Evolutionary conservation across 306 rosid genomes (phyloP), one percentile per base, ranked within the genome.

Genomic region (Quercus mongolica): DNA sequence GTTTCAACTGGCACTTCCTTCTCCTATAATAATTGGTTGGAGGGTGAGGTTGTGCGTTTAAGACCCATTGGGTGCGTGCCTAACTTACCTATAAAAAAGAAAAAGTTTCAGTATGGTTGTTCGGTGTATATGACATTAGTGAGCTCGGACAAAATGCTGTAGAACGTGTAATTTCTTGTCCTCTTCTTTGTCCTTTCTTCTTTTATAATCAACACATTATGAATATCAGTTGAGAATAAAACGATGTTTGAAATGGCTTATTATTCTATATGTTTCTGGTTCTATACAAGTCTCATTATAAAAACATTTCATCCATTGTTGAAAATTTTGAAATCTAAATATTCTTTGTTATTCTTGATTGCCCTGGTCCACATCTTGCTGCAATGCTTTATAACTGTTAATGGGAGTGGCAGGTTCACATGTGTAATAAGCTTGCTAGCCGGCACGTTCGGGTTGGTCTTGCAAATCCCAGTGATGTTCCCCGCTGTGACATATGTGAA

Each of bases 401-500:
- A 72, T 38, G 78, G 78, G 79, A 28, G n/a, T 78, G 80, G 74
- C 83, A 95, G 99, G 97, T 95, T 73, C 99, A 95, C 82, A 80
- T 91, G 99, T 93, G 99, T 79, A 95, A 95, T 82, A 95, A 95
- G 86, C 90, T 95, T 28, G 99, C 99, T 80, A 95, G 94, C 81
- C 86, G 99, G 33, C 99, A 95, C 82, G 94, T 95, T 9, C 84
- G 99, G 79, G 99, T 95, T 80, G 99, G 99, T 74, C 97, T 95
- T 17, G 99, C 97, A 12, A 86, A 86, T 89, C 99, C 99, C 21
- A 92, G 97, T 74, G 98, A 83, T 49, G 98, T 95, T 85, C 94
- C 97, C 31, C 85, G 88, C 44, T 95, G 99, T 79, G 98, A 95
- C 80, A 95, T 95, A 74, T 95, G 99, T 68, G 99, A 95, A 81